Evolutionary conservation across 345 rosid genomes (phyloP).

Genomic region (Eucalyptus coolabah): DNA sequence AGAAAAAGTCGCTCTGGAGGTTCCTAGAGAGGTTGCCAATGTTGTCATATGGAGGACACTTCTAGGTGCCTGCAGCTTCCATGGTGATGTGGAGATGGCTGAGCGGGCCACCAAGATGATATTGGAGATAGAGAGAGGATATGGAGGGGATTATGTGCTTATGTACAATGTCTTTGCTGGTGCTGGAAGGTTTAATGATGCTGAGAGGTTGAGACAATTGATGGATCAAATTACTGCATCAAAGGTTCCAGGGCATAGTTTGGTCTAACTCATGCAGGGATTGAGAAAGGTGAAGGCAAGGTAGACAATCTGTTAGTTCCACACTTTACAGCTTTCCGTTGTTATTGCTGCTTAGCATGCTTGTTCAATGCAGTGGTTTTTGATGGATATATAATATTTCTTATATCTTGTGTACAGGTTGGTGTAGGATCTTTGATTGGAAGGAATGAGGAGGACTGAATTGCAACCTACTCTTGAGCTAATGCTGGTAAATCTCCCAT

Average conservation of each 20-base stretch:
- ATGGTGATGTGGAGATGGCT: conserved; percentile 58
- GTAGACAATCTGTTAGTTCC: neutral
- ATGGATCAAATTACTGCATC: conserved; percentile 39
- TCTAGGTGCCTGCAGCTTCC: conserved; percentile 73
- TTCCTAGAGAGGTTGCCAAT: conserved; percentile 32
- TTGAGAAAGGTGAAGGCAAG: neutral
- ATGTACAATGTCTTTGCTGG: conserved; percentile 56
- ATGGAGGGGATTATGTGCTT: conserved; percentile 78
- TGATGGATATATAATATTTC: neutral
- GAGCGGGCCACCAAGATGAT: conserved; percentile 58
- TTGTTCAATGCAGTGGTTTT: neutral
- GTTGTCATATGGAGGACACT: conserved; percentile 76
- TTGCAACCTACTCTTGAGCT: neutral
- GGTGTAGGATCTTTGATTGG: neutral
- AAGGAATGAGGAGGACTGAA: neutral
- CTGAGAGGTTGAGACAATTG: conserved; percentile 36
- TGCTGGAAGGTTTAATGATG: conserved; percentile 61
- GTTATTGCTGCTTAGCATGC: neutral
- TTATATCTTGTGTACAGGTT: neutral
- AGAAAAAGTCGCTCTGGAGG: conserved; percentile 47
- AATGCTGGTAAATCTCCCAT: neutral
- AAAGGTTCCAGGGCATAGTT: conserved; percentile 53
- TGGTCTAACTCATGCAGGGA: neutral
- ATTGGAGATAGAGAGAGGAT: conserved; percentile 53
- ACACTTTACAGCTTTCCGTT: neutral